Evolutionary conservation across 2,329 filamentous ascomycete species (phyloP), one percentile per base, ranked within the genome.

Genomic region (Cladophialophora immunda): DNA sequence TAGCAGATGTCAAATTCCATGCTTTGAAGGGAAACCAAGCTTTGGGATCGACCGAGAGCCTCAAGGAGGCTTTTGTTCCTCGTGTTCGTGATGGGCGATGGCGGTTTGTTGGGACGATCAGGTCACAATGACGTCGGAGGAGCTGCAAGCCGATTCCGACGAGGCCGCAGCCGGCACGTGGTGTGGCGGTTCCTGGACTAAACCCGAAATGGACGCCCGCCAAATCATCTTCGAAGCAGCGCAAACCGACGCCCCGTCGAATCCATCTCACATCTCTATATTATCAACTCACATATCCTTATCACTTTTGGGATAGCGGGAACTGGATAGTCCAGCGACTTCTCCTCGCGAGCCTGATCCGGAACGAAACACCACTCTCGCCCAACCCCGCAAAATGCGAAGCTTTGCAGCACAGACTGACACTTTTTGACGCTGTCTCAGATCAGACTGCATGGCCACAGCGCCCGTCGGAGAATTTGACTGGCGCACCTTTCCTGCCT

Each of bases 1-100:
- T 57, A 68, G 60, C 55, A 62, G 36, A 65, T 27, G 36, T 71
- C 64, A 65, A 58, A 61, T 55, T 62, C 63, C 66, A 69, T 69
- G 34, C 62, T 32, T 27, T 29, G 15, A 27, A 38, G 47, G 9
- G 30, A 29, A 9, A 22, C 19, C 9, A 50, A 50, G 45, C 19
- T 25, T 50, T 5, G 4, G 45, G 45, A 25, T 50, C 22, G 45
- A 50, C 45, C 19, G 4, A 25, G n/a, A 50, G 45, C 45, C 45
- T 19, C 45, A 50, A 8, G 45, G 13, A 11, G n/a, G 6, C 3
- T 50, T 22, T 22, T 50, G 45, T 25, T 22, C 7, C 8, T 25
- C 19, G 45, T 50, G 19, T 50, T 50, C 3, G 45, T 25, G 45
- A 25, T 22, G 19, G 5, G 17, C 36, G 17, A 17, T 41, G 27